These are phyloP conservation scores for Fusarium pseudonygamai DNA, from an alignment of 2,329 filamentous ascomycete species.

Conservation along the genomic window DNA sequence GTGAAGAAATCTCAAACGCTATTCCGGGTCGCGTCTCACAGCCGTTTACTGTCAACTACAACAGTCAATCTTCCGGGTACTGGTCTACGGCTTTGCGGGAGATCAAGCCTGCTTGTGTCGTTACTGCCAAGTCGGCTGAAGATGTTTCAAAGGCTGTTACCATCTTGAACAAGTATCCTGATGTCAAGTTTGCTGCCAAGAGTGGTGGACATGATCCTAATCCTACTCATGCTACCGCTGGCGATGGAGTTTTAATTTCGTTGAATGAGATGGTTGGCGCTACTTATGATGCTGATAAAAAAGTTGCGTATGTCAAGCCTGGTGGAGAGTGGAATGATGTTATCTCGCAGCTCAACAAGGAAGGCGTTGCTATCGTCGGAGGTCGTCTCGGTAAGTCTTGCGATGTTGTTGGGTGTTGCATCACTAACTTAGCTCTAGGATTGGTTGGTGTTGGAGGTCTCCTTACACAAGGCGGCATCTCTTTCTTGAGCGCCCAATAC, in stretches of 20 bases:
- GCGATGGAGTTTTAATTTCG: constrained; percentile 11
- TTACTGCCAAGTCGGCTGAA: neutral
- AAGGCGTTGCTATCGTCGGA: constrained; percentile 5
- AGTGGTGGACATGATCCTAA: constrained; percentile 22
- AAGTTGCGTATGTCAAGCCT: constrained; percentile 19
- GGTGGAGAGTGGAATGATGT: constrained; percentile 29
- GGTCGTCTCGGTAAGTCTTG: neutral
- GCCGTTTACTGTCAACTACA: constrained; percentile 1
- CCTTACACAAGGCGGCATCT: constrained; percentile 5
- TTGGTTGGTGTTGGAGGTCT: constrained; percentile 22
- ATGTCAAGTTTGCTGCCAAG: constrained; percentile 20
- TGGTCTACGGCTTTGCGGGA: constrained; percentile 7
- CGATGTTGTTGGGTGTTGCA: fast-evolving
- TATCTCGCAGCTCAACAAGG: neutral
- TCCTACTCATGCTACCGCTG: constrained; percentile 1
- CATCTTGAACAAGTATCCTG: constrained; percentile 17
- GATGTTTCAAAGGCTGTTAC: constrained; percentile 11
- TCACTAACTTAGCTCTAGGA: neutral
- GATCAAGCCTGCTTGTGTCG: constrained; percentile 14
- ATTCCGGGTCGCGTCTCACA: neutral
- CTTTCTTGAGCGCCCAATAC: constrained; percentile 18
- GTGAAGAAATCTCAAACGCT: constrained; percentile 6
- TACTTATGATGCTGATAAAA: constrained; percentile 1
- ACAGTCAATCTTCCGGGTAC: neutral
- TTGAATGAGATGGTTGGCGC: constrained; percentile 9